Base-by-base conservation (phyloP, 164 flowering plant genomes). In the Chimonanthus salicifolius region DNA sequence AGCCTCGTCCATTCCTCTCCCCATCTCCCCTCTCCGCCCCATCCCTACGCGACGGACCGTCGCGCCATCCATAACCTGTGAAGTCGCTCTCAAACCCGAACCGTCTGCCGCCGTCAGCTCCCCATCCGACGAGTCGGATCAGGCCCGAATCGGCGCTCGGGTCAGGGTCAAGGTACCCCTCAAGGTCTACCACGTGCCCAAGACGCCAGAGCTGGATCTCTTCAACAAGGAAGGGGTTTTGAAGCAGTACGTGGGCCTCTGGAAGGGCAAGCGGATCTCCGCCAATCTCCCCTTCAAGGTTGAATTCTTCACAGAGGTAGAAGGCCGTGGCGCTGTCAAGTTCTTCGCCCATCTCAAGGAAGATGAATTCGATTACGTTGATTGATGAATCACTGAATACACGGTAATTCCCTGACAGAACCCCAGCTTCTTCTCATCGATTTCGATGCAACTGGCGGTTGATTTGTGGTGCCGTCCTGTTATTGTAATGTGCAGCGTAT, bases 261-360 rank as follows among this genome's bases (percentile, higher is more conserved):
- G 94, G 90, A 94, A 90, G 76, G 98, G 98, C 2, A 92, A 88
- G 70, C 81, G 73, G 10, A 88, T 94, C 49, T 89, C 98, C 0
- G 92, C 98, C 15, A 94, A 89, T 81, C 82, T 83, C 9, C 97
- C 98, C 6, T 92, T 71, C 72, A 94, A 89, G 84, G 85, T 94
- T 11, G 86, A 88, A 83, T 92, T 94, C 44, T 3, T 67, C 47
- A 69, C 63, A 6, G 78, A 86, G 0, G 70, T 85, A 47, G 84
- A 80, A 54, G 89, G 84, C 18, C 88, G 94, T 16, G 85, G 88
- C 0, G 76, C 84, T 9, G 87, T 90, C 68, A 92, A 92, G 75
- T 87, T 92, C 83, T 66, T 81, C 58, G 92, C 93, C 0, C 98
- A 94, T 83, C 90, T 94, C 63, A 90, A 79, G 80, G 94, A 94